Evolutionary conservation across 2,329 filamentous ascomycete species (phyloP).

Genomic region (Mollisia scopiformis): DNA sequence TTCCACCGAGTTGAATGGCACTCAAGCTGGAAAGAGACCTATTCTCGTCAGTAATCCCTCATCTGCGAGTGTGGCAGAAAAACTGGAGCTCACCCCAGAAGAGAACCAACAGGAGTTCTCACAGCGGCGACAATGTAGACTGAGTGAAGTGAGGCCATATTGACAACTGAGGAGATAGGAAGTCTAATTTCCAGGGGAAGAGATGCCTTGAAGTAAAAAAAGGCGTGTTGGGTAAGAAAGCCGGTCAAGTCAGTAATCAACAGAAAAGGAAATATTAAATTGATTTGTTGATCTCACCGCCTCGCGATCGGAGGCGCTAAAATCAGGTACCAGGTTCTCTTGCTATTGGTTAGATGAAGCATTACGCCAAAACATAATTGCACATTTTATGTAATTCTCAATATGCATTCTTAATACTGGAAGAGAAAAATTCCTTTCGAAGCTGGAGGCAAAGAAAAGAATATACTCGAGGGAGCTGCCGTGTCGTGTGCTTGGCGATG

Average conservation of each 20-base stretch:
- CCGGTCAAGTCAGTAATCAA: constrained; percentile 14
- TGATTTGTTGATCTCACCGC: constrained; percentile 20
- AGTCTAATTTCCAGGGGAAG: neutral
- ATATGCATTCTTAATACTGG: neutral
- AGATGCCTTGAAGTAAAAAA: neutral
- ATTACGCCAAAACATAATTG: no score
- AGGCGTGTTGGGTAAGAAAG: neutral
- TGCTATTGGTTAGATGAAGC: neutral
- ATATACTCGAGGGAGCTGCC: neutral
- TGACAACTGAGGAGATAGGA: constrained; percentile 34
- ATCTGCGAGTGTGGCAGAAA: constrained; percentile 50
- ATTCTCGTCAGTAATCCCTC: constrained; percentile 26
- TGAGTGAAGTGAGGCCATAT: constrained; percentile 78
- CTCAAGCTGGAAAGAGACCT: constrained; percentile 88
- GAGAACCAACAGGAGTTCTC: constrained; percentile 90
- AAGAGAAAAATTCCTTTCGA: neutral
- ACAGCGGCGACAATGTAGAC: constrained; percentile 96
- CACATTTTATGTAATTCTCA: neutral
- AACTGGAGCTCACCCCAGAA: constrained; percentile 73
- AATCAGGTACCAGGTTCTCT: constrained; percentile 4
- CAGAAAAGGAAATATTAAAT: neutral
- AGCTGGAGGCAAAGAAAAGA: neutral
- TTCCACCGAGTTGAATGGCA: constrained; percentile 83
- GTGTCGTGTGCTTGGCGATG: neutral
- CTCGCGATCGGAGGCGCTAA: neutral